Base-by-base conservation (phyloP, 352 stramenopile species). In the Pythium rhizo-oryzae region DNA sequence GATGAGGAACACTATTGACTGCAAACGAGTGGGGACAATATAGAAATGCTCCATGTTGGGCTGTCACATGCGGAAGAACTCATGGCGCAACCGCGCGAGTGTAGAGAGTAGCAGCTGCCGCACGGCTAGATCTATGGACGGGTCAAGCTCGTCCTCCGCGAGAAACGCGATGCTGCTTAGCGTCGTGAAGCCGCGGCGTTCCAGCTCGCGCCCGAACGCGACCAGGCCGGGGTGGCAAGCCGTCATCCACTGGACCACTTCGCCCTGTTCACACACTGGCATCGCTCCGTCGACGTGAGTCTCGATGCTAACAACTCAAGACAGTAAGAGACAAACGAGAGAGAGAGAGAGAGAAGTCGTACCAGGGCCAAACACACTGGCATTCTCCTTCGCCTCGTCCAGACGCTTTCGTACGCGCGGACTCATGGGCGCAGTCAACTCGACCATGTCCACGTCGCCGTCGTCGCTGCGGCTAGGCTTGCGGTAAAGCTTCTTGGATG, bases 161-260 rank as follows among this genome's bases (percentile, higher is more conserved):
- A 94, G 71, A 62, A 94, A 94, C 15, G 84, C 86, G 54, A 94
- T 91, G 78, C 86, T 94, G 57, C 80, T 89, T 23, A 94, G 78
- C 44, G 87, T 91, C 8, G 65, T 73, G 68, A 87, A 94, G 33
- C 86, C 86, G 24, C 84, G 76, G 16, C 74, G 73, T 58, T 94
- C 87, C 43, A 94, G 77, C 8, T 76, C 62, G 21, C 77, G 65
- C 7, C 85, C 83, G 37, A 92, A 91, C 6, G 61, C 65, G 21
- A 89, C 85, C 30, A 94, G 70, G 11, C 80, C 80, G 18, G 80
- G 75, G 62, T 92, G 80, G 43, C 85, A 91, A n/a, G 86, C 86
- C 41, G 70, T 88, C 81, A 93, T 91, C 85, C 87, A 94, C 74
- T 94, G 85, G 52, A 94, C 79, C 35, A 94, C 87, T 55, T 93